Conservation (phyloP, 2,329 filamentous ascomycete species). For the Geosmithia putterillii region DNA sequence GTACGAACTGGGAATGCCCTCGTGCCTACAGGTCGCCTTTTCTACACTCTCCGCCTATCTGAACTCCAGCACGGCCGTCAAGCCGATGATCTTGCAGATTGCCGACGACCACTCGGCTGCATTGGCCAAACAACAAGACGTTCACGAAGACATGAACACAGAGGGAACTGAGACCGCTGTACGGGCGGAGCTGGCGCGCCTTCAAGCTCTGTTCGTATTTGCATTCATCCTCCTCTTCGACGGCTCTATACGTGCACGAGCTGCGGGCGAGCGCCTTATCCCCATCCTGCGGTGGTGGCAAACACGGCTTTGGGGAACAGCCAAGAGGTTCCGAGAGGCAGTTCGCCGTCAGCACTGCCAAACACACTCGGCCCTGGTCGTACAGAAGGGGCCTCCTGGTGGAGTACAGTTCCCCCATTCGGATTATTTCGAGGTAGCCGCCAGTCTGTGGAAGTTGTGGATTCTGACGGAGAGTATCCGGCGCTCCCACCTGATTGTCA, state of each 20-base stretch:
- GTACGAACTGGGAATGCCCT: not conserved
- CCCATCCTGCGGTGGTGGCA: not conserved
- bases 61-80: not conserved
- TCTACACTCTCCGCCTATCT: not conserved
- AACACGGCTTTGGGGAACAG: not conserved
- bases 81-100: not conserved
- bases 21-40: not conserved
- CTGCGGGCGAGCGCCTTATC: not conserved
- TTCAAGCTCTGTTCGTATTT: not conserved
- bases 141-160: no score
- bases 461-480: conserved; percentile 16
- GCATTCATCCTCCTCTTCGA: not conserved
- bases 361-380: not conserved
- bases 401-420: no score
- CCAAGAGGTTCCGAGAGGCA: not conserved
- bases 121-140: not conserved
- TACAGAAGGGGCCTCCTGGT: not conserved
- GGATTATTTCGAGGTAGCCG: not conserved
- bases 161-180: not conserved
- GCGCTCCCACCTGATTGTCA: conserved; percentile 12
- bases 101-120: not conserved
- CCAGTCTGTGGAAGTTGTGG: conserved; percentile 12
- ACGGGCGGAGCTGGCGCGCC: not conserved
- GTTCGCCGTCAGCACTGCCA: not conserved
- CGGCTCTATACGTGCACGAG: not conserved